Conservation (phyloP, 805 yeast genomes). For the Spathaspora hagerdaliae region DNA sequence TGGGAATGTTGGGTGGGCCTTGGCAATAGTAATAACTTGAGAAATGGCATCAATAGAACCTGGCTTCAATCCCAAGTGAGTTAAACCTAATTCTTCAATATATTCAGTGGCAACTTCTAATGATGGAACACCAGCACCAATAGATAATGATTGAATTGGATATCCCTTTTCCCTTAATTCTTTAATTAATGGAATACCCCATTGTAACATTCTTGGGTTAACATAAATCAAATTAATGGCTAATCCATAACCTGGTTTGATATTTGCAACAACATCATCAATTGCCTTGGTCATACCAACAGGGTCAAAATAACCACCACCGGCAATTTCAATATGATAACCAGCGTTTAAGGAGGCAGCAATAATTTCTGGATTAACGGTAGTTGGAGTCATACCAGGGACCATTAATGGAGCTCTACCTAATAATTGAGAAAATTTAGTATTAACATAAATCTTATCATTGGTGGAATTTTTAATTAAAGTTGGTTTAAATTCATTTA, state of each 20-base stretch:
- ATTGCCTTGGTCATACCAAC: slow-evolving; percentile 69
- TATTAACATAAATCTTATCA: slow-evolving; percentile 82
- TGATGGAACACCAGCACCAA: slow-evolving; percentile 99
- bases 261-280: slow-evolving; percentile 59
- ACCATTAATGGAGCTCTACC: slow-evolving; percentile 96
- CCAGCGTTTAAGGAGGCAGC: slow-evolving; percentile 95
- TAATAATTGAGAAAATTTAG: slow-evolving; percentile 86
- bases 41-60: slow-evolving; percentile 93
- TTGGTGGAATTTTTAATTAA: slow-evolving; percentile 64
- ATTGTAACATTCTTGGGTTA: slow-evolving; percentile 94
- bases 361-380: slow-evolving; percentile 91
- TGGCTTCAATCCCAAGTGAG: slow-evolving; percentile 95
- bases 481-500: slow-evolving; percentile 80
- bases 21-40: slow-evolving; percentile 85
- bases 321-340: slow-evolving; percentile 95
- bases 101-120: slow-evolving; percentile 96
- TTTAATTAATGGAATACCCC: slow-evolving; percentile 96
- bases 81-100: slow-evolving; percentile 85
- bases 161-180: slow-evolving; percentile 85
- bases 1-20: slow-evolving; percentile 94
- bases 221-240: slow-evolving; percentile 92
- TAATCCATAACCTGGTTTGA: slow-evolving; percentile 84
- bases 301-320: slow-evolving; percentile 95
- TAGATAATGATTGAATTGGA: slow-evolving; percentile 93
- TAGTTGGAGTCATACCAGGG: slow-evolving; percentile 99